Percentiles rank a stretch among this genome's conserved stretches.
These are phyloP conservation scores for Funneliformis caledonium DNA, from an alignment of 371 early-diverging fungal genomes.

Conservation along the genomic window DNA sequence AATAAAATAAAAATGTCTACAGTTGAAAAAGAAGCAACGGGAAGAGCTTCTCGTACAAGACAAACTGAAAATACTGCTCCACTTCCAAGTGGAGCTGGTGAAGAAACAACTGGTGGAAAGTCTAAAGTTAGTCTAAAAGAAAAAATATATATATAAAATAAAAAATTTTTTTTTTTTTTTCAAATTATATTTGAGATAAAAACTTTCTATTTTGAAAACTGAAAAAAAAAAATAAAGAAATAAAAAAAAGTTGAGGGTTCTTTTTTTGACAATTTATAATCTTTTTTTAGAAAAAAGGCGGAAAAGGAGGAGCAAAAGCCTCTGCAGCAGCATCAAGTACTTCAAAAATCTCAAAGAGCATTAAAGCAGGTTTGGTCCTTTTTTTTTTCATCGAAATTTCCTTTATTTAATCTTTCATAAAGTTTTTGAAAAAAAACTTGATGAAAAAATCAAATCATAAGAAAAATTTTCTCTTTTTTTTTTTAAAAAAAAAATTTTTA, in stretches of 20 bases:
- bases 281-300: not conserved
- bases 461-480: slow-evolving; percentile 70
- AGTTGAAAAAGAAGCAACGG: not conserved
- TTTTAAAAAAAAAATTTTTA: not conserved
- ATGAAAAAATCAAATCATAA: not conserved
- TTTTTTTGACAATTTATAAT: too few species aligned
- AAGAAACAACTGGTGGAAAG: not conserved
- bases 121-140: not conserved
- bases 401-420: too few species aligned
- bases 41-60: not conserved
- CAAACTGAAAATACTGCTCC: not conserved
- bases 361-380: slow-evolving; percentile 4
- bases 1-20: not conserved
- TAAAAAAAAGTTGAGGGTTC: too few species aligned
- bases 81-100: not conserved
- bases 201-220: too few species aligned
- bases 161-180: too few species aligned
- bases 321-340: not conserved
- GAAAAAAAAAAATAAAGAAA: too few species aligned
- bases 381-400: not conserved
- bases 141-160: too few species aligned
- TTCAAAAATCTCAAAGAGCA: slow-evolving; percentile 2
- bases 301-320: not conserved
- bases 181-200: too few species aligned
- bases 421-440: not conserved